Evolutionary conservation across 2,329 filamentous ascomycete genomes (phyloP).

Genomic region (Biscogniauxia marginata): DNA sequence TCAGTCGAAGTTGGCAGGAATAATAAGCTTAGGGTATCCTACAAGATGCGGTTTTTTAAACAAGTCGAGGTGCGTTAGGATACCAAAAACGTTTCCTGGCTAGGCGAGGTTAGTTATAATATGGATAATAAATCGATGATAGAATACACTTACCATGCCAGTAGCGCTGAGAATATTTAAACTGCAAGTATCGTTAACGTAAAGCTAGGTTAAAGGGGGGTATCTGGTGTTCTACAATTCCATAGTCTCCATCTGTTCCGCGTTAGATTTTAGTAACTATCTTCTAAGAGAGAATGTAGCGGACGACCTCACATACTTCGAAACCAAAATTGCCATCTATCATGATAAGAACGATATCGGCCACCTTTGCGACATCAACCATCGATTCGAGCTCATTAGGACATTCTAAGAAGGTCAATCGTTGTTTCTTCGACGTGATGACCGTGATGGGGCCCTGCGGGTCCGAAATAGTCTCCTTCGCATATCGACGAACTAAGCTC

Average conservation of each 20-base stretch:
- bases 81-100: constrained; percentile 95
- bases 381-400: constrained; percentile 95
- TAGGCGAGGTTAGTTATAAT: neutral
- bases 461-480: constrained; percentile 89
- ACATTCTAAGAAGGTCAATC: constrained; percentile 93
- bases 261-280: neutral
- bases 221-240: constrained; percentile 59
- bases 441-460: constrained; percentile 92
- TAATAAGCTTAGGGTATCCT: too few species aligned
- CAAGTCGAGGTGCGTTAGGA: constrained; percentile 91
- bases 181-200: neutral
- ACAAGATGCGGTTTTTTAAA: constrained; percentile 86
- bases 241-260: constrained; percentile 87
- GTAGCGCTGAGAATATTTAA: constrained; percentile 89
- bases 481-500: constrained; percentile 88
- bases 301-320: constrained; percentile 45
- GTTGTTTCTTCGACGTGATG: constrained; percentile 92
- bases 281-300: neutral
- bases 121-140: neutral
- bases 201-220: neutral
- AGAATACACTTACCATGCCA: constrained; percentile 65
- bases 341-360: constrained; percentile 95
- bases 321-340: constrained; percentile 99
- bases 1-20: neutral
- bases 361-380: constrained; percentile 96